Base-by-base conservation (phyloP, 1,284 basidiomycete genomes). In the Bondarzewia mesenterica region DNA sequence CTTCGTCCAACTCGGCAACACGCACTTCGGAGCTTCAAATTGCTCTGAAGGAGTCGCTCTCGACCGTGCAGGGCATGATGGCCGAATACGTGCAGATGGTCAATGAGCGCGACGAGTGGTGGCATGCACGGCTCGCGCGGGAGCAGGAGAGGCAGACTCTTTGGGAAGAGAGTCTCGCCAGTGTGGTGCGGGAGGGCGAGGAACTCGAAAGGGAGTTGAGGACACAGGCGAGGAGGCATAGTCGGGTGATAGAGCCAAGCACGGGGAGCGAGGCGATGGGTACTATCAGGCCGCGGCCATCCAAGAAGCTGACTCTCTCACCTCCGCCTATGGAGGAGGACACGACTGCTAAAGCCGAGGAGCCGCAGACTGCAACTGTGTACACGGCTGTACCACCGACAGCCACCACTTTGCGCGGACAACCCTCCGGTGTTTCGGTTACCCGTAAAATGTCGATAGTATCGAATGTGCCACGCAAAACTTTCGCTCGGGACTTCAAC, bases 111-210 rank as follows among this genome's bases (percentile, higher is more conserved):
- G 94, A 97, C 58, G 74, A 78, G 40, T 97, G 86, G 80, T 91
- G 84, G 70, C 69, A 69, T 44, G 68, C 67, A 29, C 70, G 77
- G 50, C 71, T 91, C 14, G 72, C 74, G 54, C 72, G 74, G 18
- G 93, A 96, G 61, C 74, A 79, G 43, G 79, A 84, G 60, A 75
- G 89, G 22, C 80, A 88, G 60, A 77, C 72, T 26, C 73, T 94
- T 18, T 97, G 94, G 95, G 93, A 97, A 66, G 89, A 94, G 65
- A 94, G 90, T 64, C 70, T 98, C 60, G 81, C 86, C 46, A 78
- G 81, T 0, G 87, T 96, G 3, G 93, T 93, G 0, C 74, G 79
- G 49, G 91, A 96, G 62, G 92, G 94, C 37, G 91, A 91, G 55
- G 78, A 76, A 23, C 76, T 96, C 42, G 95, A 98, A 68, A 67